Percentiles rank a stretch among this genome's conserved stretches.
Conservation (phyloP, 345 rosid genomes). For the Cardamine resedifolia region DNA sequence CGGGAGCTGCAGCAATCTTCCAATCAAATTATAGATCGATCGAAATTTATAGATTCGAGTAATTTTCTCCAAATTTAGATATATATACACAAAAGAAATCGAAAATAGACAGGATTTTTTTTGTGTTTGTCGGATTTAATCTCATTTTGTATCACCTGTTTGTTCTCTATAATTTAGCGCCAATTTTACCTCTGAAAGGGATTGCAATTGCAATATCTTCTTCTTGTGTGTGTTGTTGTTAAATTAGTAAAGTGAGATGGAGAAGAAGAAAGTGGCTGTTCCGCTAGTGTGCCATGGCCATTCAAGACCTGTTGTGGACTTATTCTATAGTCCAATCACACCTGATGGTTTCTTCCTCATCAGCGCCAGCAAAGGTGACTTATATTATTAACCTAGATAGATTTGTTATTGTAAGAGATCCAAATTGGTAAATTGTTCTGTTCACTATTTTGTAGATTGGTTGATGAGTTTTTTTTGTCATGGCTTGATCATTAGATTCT, state of each 20-base stretch:
- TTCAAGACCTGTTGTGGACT: slow-evolving; percentile 75
- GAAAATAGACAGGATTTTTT: slow-evolving; percentile 1
- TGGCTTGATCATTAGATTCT: slow-evolving; percentile 55
- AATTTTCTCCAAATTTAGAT: background rate
- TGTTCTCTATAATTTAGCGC: slow-evolving; percentile 9
- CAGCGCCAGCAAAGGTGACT: slow-evolving; percentile 70
- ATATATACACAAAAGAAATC: background rate
- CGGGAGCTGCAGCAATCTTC: slow-evolving; percentile 22
- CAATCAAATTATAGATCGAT: slow-evolving; percentile 10
- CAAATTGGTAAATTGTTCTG: background rate
- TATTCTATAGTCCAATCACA: slow-evolving; percentile 66
- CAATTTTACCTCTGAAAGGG: background rate
- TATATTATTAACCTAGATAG: background rate
- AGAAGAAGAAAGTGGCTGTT: slow-evolving; percentile 64
- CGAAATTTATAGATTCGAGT: background rate
- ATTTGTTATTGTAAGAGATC: background rate
- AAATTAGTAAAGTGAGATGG: slow-evolving; percentile 41
- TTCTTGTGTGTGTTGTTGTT: slow-evolving; percentile 9
- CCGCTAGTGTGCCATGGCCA: slow-evolving; percentile 81
- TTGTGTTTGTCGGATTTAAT: slow-evolving; percentile 3
- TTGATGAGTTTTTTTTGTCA: slow-evolving; percentile 39
- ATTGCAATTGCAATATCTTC: background rate
- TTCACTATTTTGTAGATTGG: background rate
- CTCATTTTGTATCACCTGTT: background rate
- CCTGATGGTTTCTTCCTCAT: slow-evolving; percentile 83